These are phyloP conservation scores for Hyphodiscus sp. DNA, from an alignment of 2,329 filamentous ascomycete species.

Conservation along the genomic window DNA sequence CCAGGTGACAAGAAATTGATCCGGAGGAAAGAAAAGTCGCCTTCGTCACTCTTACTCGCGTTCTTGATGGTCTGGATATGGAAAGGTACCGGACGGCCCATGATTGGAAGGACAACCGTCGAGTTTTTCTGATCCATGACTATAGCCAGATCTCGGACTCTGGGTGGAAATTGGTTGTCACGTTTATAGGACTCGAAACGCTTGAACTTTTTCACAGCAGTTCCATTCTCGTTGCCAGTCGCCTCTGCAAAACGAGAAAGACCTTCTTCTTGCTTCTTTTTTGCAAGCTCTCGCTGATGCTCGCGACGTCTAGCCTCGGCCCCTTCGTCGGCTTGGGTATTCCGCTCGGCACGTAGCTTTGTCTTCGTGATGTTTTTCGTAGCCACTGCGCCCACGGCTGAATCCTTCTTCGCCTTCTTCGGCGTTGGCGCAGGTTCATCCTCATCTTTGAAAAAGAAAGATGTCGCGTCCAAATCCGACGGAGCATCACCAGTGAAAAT, in stretches of 20 bases:
- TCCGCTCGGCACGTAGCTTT: slow-evolving; percentile 82
- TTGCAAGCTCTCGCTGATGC: slow-evolving; percentile 84
- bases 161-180: slow-evolving; percentile 83
- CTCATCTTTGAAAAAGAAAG: slow-evolving; percentile 98
- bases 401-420: slow-evolving; percentile 86
- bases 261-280: slow-evolving; percentile 86
- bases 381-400: slow-evolving; percentile 77
- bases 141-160: slow-evolving; percentile 79
- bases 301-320: slow-evolving; percentile 79
- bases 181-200: slow-evolving; percentile 98
- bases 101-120: slow-evolving; percentile 89
- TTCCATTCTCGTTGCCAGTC: slow-evolving; percentile 76
- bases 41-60: slow-evolving; percentile 94
- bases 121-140: slow-evolving; percentile 85
- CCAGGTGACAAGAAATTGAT: slow-evolving; percentile 97
- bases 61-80: slow-evolving; percentile 99
- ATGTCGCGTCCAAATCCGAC: slow-evolving; percentile 86
- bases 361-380: slow-evolving; percentile 95
- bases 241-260: slow-evolving; percentile 80
- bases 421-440: slow-evolving; percentile 78
- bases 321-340: slow-evolving; percentile 83
- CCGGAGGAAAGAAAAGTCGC: slow-evolving; percentile 85
- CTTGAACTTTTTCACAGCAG: slow-evolving; percentile 97
- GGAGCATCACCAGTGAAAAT: slow-evolving; percentile 93
- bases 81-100: slow-evolving; percentile 95